Percentiles rank a stretch among this genome's conserved stretches.
Evolutionary conservation across 2,329 filamentous ascomycete species (phyloP).

Genomic region (Hypoxylon sp.): DNA sequence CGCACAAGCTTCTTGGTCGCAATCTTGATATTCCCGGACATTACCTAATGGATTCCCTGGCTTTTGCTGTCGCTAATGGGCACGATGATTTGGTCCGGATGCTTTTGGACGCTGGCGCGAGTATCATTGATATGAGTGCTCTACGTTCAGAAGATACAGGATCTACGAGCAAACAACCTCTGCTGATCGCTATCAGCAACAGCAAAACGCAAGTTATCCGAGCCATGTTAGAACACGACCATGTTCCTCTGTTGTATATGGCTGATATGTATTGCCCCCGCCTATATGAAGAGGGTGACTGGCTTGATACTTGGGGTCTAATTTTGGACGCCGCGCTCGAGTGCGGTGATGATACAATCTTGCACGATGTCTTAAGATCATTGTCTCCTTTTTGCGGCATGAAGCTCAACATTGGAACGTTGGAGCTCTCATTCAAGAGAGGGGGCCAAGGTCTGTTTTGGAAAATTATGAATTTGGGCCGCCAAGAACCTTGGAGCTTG

Average conservation of each 20-base stretch:
- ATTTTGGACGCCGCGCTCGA: not conserved
- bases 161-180: too few relatives aligned
- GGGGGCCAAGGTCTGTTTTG: not conserved
- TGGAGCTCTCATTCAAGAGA: slow-evolving; percentile 1
- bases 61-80: not conserved
- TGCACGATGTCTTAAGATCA: not conserved
- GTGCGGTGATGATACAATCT: not conserved
- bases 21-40: not conserved
- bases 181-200: not conserved
- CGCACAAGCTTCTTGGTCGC: not conserved
- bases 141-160: too few relatives aligned
- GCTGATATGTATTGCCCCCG: too few relatives aligned
- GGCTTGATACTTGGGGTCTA: too few relatives aligned
- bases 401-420: not conserved
- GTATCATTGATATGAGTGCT: too few relatives aligned
- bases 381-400: not conserved
- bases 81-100: slow-evolving; percentile 6
- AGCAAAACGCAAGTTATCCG: not conserved
- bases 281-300: too few relatives aligned
- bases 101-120: not conserved
- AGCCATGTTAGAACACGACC: not conserved
- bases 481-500: not conserved
- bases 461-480: not conserved
- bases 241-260: not conserved
- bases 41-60: not conserved